Percentiles rank a stretch among this genome's conserved stretches.
These are phyloP conservation scores for Logfia minima DNA, from an alignment of 129 eudicot genomes.

Conservation along the genomic window DNA sequence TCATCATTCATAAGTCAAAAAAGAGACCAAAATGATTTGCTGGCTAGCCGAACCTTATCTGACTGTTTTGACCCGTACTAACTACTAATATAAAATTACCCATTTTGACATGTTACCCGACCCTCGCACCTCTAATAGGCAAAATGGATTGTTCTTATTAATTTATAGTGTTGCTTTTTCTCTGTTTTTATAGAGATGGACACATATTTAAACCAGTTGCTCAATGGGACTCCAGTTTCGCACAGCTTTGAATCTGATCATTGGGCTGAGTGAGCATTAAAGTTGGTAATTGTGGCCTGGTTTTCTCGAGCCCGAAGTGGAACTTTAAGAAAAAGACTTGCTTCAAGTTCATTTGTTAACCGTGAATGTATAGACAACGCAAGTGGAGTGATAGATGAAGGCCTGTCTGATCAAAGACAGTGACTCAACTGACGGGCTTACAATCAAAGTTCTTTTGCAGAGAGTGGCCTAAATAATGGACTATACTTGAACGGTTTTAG, in stretches of 20 bases:
- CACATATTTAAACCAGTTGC: background rate
- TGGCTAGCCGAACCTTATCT: background rate
- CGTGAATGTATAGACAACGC: background rate
- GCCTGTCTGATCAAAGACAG: background rate
- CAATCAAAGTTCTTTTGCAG: background rate
- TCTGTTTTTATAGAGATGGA: background rate
- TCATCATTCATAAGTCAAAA: background rate
- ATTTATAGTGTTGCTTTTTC: background rate
- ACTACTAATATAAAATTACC: background rate
- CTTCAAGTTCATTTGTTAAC: background rate
- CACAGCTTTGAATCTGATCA: background rate
- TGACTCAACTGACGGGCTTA: background rate
- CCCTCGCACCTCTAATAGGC: background rate
- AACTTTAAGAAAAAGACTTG: background rate
- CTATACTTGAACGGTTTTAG: no score
- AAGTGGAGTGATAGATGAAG: background rate
- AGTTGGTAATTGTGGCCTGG: background rate
- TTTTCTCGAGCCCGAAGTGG: background rate
- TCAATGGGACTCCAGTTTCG: background rate
- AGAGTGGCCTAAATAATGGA: no score
- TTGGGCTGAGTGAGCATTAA: background rate
- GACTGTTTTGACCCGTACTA: no score
- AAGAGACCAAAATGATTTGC: no score
- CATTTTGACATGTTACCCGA: background rate
- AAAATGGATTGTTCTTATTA: background rate